Evolutionary conservation across 306 rosid genomes (phyloP).

Genomic region (Cyclanthera cordifolia): DNA sequence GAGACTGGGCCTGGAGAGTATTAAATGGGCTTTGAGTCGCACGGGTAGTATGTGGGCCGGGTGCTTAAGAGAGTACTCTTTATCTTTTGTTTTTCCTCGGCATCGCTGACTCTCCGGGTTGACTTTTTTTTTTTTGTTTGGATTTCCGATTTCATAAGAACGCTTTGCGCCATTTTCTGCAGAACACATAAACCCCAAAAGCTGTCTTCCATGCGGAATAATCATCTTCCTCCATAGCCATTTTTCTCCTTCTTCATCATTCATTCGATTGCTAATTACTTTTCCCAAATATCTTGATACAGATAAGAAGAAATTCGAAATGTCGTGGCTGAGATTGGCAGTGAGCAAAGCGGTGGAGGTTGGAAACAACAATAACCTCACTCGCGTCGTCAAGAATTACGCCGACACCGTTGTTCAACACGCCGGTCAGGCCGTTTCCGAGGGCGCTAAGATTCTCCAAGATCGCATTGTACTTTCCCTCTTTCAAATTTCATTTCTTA

Average conservation of each 20-base stretch:
- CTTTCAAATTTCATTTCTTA: neutral
- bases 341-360: slow-evolving; percentile 90
- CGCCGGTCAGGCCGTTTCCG: slow-evolving; percentile 94
- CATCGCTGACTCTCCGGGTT: neutral
- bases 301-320: slow-evolving; percentile 14
- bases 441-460: slow-evolving; percentile 84
- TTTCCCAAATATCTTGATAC: neutral
- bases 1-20: too few relatives aligned
- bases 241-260: neutral
- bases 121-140: too few relatives aligned
- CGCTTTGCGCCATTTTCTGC: slow-evolving; percentile 15
- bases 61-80: too few relatives aligned
- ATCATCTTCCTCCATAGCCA: slow-evolving; percentile 5
- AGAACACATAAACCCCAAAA: slow-evolving; percentile 7
- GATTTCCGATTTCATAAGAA: neutral
- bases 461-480: slow-evolving; percentile 67
- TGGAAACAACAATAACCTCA: slow-evolving; percentile 83
- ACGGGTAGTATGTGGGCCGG: too few relatives aligned
- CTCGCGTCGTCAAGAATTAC: slow-evolving; percentile 86
- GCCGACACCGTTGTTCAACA: slow-evolving; percentile 96
- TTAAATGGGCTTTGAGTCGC: too few relatives aligned
- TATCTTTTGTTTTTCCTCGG: too few relatives aligned
- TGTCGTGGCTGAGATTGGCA: slow-evolving; percentile 92
- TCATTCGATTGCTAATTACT: neutral
- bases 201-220: slow-evolving; percentile 1